Percentiles rank a stretch among this genome's conserved stretches.
These are phyloP conservation scores for Dimargaris cristalligena DNA, from an alignment of 192 early-diverging fungal species.

Conservation along the genomic window DNA sequence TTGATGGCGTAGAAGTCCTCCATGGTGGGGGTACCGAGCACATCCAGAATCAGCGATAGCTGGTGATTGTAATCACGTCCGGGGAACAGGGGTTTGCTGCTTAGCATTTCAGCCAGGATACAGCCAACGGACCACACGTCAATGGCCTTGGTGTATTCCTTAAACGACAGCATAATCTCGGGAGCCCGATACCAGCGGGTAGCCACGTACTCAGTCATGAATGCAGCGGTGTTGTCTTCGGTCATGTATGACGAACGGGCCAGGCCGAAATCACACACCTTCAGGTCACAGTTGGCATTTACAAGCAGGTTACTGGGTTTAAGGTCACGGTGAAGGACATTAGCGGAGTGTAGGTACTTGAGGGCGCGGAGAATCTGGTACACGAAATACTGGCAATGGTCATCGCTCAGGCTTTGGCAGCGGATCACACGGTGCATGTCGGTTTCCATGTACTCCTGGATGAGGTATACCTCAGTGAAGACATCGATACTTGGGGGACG, in stretches of 20 bases:
- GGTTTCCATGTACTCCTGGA: conserved; percentile 72
- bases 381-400: conserved; percentile 79
- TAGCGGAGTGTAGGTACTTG: conserved; percentile 87
- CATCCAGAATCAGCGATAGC: conserved; percentile 83
- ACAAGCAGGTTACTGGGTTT: conserved; percentile 96
- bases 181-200: conserved; percentile 91
- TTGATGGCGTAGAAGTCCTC: conserved; percentile 68
- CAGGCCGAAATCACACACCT: conserved; percentile 98
- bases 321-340: conserved; percentile 87
- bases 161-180: conserved; percentile 93
- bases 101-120: conserved; percentile 71
- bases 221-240: conserved; percentile 60
- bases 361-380: conserved; percentile 79
- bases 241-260: conserved; percentile 79
- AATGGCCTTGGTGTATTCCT: conserved; percentile 96
- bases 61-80: conserved; percentile 91
- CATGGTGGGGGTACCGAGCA: conserved; percentile 93
- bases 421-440: conserved; percentile 83
- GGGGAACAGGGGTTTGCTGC: conserved; percentile 63
- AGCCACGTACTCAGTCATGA: conserved; percentile 94
- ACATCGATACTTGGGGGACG: conserved; percentile 46
- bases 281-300: conserved; percentile 95
- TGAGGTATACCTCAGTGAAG: conserved; percentile 66
- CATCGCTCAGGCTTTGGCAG: conserved; percentile 66
- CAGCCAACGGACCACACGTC: conserved; percentile 88